These are phyloP conservation scores for Aspergillus unguis DNA, from an alignment of 2,329 filamentous ascomycete species.

Conservation along the genomic window DNA sequence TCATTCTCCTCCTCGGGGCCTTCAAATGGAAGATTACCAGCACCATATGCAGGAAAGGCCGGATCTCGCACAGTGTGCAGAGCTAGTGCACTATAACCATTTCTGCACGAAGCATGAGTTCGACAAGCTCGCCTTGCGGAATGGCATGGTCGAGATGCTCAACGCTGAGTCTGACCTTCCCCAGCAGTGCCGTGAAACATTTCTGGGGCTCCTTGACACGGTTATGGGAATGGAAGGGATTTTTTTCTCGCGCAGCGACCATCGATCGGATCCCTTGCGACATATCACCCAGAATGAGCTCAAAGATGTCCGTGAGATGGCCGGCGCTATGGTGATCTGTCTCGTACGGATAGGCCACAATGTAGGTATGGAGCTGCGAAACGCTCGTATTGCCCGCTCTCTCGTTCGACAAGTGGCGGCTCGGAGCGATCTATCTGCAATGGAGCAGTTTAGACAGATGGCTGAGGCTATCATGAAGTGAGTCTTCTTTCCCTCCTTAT, in stretches of 20 bases:
- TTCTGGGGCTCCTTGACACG: not conserved
- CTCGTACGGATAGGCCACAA: too few species aligned
- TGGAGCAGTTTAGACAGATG: conserved; percentile 20
- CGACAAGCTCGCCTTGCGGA: not conserved
- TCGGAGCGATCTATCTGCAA: conserved; percentile 1
- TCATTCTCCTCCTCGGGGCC: too few species aligned
- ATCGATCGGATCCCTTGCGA: not conserved
- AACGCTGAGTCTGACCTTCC: not conserved
- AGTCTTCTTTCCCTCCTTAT: conserved; percentile 5
- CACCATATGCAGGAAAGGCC: too few species aligned
- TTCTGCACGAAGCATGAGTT: not conserved
- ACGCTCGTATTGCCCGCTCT: not conserved
- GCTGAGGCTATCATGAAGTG: conserved; percentile 19
- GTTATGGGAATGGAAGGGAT: conserved; percentile 14
- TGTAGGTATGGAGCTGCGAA: too few species aligned
- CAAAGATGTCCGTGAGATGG: conserved; percentile 2
- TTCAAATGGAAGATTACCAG: too few species aligned
- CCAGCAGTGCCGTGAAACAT: not conserved
- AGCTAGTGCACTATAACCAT: conserved; percentile 1
- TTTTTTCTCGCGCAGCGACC: conserved; percentile 18
- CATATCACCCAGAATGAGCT: conserved; percentile 15
- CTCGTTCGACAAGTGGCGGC: conserved; percentile 13
- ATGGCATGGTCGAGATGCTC: not conserved
- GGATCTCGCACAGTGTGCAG: not conserved
- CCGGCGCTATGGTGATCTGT: too few species aligned